phyloP scores from a whole-genome alignment of 371 early-diverging fungal genomes.

The Actinomortierella ambigua region DNA sequence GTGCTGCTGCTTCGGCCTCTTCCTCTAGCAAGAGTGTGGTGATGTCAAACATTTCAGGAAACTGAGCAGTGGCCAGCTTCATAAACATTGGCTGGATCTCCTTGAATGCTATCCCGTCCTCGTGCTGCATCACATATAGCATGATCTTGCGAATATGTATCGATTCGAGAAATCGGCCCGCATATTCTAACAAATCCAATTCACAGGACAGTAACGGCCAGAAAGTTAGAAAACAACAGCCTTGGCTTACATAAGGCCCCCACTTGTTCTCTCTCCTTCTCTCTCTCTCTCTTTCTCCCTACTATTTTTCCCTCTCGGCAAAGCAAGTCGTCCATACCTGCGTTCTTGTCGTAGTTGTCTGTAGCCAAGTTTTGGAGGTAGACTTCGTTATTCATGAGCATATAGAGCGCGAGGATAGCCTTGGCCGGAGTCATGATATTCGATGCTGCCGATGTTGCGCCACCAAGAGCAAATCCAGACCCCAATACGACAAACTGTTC shows the following conservation, averaged over 20 bases:
- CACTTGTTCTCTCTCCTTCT: too few species aligned
- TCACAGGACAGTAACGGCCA: neutral
- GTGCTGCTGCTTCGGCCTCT: neutral
- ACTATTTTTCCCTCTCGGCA: too few species aligned
- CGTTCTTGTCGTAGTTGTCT: too few species aligned
- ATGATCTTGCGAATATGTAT: constrained; percentile 37
- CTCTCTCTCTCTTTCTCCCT: too few species aligned
- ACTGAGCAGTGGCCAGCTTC: constrained; percentile 39
- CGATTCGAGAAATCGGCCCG: constrained; percentile 21
- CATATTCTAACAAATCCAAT: constrained; percentile 18
- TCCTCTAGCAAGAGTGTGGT: constrained; percentile 41
- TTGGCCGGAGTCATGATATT: constrained; percentile 35
- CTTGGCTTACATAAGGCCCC: neutral
- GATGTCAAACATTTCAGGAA: constrained; percentile 45
- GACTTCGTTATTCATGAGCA: constrained; percentile 44
- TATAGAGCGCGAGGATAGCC: constrained; percentile 34
- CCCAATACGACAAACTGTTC: neutral
- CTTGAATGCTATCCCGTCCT: constrained; percentile 35
- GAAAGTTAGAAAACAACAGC: neutral
- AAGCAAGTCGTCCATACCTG: too few species aligned
- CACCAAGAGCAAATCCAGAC: too few species aligned
- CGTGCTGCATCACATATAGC: constrained; percentile 29
- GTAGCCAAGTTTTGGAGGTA: constrained; percentile 18
- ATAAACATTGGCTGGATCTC: constrained; percentile 43
- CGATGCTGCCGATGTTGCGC: too few species aligned